Evolutionary conservation across 192 early-diverging fungal genomes (phyloP).

Genomic region (Backusella macrospora): DNA sequence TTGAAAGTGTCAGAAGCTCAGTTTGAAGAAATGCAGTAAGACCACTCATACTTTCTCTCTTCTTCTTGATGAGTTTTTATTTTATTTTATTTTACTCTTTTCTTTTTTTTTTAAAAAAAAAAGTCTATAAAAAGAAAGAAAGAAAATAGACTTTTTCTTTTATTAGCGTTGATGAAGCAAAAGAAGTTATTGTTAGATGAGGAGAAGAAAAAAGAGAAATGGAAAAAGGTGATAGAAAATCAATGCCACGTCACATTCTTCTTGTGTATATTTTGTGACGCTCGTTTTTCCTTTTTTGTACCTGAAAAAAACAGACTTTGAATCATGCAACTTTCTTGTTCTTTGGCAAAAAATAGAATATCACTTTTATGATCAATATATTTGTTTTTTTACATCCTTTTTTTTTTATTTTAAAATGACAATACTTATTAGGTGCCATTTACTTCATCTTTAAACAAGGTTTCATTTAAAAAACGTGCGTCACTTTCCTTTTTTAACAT

Average conservation of each 20-base stretch:
- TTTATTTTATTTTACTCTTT: too few species aligned
- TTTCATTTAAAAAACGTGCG: background rate
- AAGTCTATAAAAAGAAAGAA: background rate
- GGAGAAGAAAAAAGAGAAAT: background rate
- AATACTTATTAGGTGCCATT: too few species aligned
- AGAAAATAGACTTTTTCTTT: background rate
- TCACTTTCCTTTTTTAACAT: slow-evolving; percentile 7
- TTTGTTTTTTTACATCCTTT: too few species aligned
- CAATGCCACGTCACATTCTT: slow-evolving; percentile 7
- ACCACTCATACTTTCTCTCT: slow-evolving; percentile 43
- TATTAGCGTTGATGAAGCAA: background rate
- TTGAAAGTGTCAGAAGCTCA: slow-evolving; percentile 84
- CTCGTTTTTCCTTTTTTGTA: slow-evolving; percentile 5
- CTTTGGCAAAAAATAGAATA: background rate
- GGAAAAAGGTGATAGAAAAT: background rate
- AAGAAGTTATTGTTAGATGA: slow-evolving; percentile 2
- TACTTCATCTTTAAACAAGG: background rate
- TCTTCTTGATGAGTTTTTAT: background rate
- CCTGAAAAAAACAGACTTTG: background rate
- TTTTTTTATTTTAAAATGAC: too few species aligned
- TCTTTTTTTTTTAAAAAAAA: background rate
- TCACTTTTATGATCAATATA: background rate
- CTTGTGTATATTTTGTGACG: background rate
- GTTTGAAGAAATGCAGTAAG: slow-evolving; percentile 65
- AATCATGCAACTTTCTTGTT: background rate